Evolutionary conservation across 148 eudicot genomes (phyloP), one percentile per base, ranked within the genome.

Genomic region (Nepenthes mirabilis): DNA sequence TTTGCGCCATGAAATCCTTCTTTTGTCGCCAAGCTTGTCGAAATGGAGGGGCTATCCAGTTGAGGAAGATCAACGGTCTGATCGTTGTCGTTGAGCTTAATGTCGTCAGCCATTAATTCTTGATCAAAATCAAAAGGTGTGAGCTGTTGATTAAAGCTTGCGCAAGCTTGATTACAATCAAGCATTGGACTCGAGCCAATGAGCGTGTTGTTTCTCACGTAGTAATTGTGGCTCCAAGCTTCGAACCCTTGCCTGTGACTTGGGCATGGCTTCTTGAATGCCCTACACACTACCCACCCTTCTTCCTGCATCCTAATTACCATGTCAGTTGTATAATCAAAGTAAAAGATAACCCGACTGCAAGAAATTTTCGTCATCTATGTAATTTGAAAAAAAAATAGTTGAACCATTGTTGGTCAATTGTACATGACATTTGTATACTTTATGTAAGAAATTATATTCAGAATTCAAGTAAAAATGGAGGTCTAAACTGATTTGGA

Each of bases 281-380:
- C 97, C 48, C 95, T 67, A 48, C 97, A 91, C 43, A 91, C 97
- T 33, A 87, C 97, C 97, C 97, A 91, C 69, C 97, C 97, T 85
- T 91, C 97, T 78, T 91, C 98, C 94, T 88, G 79, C 45, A 71
- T 7, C 13, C 9, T 8, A 49, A 2, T 10, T 11, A 49, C 3
- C 52, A 40, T 40, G 6, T 59, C 32, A 47, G 8, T 34, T 14
- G 7, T 57, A 11, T 12, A 6, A 11, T 11, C 48, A 57, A 23
- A 23, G 23, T 23, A 23, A 23, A 23, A 23, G 23, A 23, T 23
- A 23, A 23, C 23, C 23, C 23, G 23, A 23, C 23, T 23, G 23
- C 23, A 23, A 23, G 23, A 23, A 23, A 23, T 23, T 23, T 23
- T 23, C 23, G 23, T 23, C 0, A 0, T 23, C 23, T 23, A 23